Conservation (phyloP, 176 grass and related monocot genomes). For the Hordeum marinum region DNA sequence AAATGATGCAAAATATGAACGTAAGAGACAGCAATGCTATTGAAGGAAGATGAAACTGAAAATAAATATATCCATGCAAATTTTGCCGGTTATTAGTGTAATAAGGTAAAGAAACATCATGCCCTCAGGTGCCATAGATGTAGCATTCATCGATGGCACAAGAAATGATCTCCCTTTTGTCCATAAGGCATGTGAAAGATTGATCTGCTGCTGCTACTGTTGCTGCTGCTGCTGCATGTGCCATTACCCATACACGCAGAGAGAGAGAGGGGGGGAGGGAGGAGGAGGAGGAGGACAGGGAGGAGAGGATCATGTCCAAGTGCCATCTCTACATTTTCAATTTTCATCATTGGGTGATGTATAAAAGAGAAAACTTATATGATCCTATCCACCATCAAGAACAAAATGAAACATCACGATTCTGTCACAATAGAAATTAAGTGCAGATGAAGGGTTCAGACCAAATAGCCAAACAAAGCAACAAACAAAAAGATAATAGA, state of each 20-base stretch:
- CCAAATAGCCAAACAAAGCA: too few relatives aligned
- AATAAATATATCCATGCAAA: neutral
- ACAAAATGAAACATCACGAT: neutral
- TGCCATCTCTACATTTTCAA: slow-evolving; percentile 10
- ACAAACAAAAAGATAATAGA: too few relatives aligned
- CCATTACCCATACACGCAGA: neutral
- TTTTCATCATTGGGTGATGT: slow-evolving; percentile 29
- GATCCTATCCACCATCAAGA: neutral
- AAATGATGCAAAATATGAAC: neutral
- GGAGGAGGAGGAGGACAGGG: neutral
- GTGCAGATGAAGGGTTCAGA: neutral
- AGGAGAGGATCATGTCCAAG: neutral
- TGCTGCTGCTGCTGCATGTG: neutral
- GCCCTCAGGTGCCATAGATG: slow-evolving; percentile 3
- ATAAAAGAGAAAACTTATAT: neutral
- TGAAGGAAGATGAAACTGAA: neutral
- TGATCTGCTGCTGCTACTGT: neutral
- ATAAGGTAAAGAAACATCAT: neutral
- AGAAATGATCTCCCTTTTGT: neutral
- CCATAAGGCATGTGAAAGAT: neutral
- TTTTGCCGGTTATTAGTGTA: neutral
- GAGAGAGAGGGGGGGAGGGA: neutral
- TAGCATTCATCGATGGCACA: slow-evolving; percentile 5
- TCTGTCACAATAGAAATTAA: neutral
- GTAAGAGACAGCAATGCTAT: neutral